Conservation (phyloP, 257 asterid genomes). For the Jacaranda mimosifolia region DNA sequence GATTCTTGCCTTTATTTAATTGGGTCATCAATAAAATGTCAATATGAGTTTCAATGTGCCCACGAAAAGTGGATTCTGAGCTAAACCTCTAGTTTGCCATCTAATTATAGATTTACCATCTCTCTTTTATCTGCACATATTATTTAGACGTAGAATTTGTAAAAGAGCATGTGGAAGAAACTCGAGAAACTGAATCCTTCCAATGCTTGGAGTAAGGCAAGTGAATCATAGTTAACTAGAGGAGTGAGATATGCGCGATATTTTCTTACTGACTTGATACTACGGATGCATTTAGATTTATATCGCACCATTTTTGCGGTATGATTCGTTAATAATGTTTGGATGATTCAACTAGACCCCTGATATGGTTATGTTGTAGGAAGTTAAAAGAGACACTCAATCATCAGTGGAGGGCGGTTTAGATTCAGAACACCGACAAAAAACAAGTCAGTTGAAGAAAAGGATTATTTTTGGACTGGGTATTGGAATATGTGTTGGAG, state of each 20-base stretch:
- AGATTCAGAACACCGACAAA: slow-evolving; percentile 51
- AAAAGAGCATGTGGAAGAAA: slow-evolving; percentile 11
- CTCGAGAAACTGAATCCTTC: slow-evolving; percentile 13
- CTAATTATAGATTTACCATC: slow-evolving; percentile 1
- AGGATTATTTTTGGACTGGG: slow-evolving; percentile 89
- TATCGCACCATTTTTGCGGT: background rate
- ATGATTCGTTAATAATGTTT: slow-evolving; percentile 18
- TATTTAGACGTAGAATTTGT: background rate
- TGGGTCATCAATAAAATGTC: background rate
- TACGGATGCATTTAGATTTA: slow-evolving; percentile 1
- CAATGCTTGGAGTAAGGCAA: slow-evolving; percentile 6
- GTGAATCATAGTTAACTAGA: slow-evolving; percentile 2
- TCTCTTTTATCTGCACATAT: slow-evolving; percentile 20
- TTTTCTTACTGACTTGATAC: slow-evolving; percentile 15
- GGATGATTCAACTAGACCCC: slow-evolving; percentile 41
- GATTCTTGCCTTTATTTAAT: background rate
- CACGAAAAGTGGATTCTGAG: background rate
- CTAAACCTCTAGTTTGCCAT: slow-evolving; percentile 8
- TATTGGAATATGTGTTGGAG: slow-evolving; percentile 85
- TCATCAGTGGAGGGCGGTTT: slow-evolving; percentile 45
- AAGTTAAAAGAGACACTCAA: slow-evolving; percentile 58
- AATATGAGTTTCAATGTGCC: background rate
- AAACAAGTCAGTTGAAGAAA: slow-evolving; percentile 75
- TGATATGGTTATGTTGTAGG: slow-evolving; percentile 68
- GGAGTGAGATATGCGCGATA: slow-evolving; percentile 19